Percentiles rank a stretch among this genome's conserved stretches.
Evolutionary conservation across 1,284 basidiomycete species (phyloP).

Genomic region (Hymenochaete sp.): DNA sequence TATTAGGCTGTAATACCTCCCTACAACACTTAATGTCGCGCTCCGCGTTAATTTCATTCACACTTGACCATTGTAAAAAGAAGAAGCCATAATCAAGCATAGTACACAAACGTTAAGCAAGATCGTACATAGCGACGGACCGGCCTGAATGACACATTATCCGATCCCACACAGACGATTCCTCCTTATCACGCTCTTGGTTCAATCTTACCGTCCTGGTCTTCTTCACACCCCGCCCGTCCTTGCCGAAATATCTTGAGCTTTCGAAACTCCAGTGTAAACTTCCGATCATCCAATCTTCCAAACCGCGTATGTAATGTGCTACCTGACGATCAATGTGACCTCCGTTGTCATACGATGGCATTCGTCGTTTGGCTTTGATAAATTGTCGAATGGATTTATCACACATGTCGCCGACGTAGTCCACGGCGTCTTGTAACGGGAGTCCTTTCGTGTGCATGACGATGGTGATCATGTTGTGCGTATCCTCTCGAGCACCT

Average conservation of each 20-base stretch:
- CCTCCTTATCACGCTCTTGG: too few relatives aligned
- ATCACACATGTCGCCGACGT: slow-evolving; percentile 25
- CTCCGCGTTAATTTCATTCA: too few relatives aligned
- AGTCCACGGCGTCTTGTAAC: slow-evolving; percentile 27
- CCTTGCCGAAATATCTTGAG: slow-evolving; percentile 34
- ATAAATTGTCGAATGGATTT: slow-evolving; percentile 24
- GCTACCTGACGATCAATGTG: slow-evolving; percentile 25
- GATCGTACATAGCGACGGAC: slow-evolving; percentile 1
- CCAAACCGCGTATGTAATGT: slow-evolving; percentile 25
- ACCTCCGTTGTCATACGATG: slow-evolving; percentile 24
- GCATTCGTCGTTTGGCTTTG: slow-evolving; percentile 21
- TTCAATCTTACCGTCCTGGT: too few relatives aligned
- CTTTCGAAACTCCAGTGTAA: slow-evolving; percentile 30
- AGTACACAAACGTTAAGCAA: not conserved
- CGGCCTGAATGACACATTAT: too few relatives aligned
- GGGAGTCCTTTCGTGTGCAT: slow-evolving; percentile 22
- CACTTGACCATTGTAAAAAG: too few relatives aligned
- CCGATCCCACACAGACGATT: too few relatives aligned
- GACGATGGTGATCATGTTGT: slow-evolving; percentile 26
- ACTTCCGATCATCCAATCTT: slow-evolving; percentile 28
- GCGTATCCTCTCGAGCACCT: slow-evolving; percentile 26
- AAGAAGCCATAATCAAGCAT: not conserved
- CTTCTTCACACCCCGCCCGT: slow-evolving; percentile 29
- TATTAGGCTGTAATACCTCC: too few relatives aligned
- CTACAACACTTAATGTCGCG: too few relatives aligned